Evolutionary conservation across 257 asterid genomes (phyloP).

Genomic region (Penstemon eatonii): DNA sequence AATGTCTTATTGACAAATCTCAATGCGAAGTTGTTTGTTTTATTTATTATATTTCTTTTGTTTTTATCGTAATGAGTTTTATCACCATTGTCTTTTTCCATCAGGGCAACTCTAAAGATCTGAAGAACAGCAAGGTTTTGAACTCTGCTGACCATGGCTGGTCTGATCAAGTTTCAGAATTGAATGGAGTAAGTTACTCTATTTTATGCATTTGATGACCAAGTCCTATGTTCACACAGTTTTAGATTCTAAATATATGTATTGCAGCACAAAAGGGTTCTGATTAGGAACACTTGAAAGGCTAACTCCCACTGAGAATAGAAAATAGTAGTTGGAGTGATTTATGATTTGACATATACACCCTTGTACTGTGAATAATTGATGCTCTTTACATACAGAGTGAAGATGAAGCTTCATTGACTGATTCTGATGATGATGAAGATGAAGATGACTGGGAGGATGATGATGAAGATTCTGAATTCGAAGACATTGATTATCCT

Average conservation of each 20-base stretch:
- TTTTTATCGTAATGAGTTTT: conserved; percentile 6
- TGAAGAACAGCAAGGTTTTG: conserved; percentile 32
- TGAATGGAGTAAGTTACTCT: conserved; percentile 46
- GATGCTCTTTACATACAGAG: conserved; percentile 38
- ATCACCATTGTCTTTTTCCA: conserved; percentile 24
- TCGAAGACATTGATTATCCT: conserved; percentile 30
- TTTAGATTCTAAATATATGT: not conserved
- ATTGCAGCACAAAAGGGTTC: not conserved
- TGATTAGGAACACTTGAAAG: not conserved
- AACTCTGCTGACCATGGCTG: conserved; percentile 39
- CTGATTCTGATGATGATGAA: conserved; percentile 49
- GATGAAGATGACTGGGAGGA: conserved; percentile 46
- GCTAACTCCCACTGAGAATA: not conserved
- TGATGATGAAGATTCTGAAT: conserved; percentile 49
- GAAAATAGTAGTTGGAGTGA: not conserved
- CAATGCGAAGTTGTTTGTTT: not conserved
- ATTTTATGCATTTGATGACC: conserved; percentile 7
- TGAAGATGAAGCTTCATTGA: conserved; percentile 57
- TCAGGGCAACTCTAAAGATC: conserved; percentile 55
- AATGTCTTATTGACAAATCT: not conserved
- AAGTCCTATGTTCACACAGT: not conserved
- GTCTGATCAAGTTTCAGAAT: conserved; percentile 42
- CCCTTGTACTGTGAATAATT: not conserved
- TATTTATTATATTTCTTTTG: not conserved
- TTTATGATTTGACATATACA: not conserved